Percentiles rank a stretch among this genome's conserved stretches.
These are phyloP conservation scores for Boletus coccyginus DNA, from an alignment of 768 basidiomycete genomes.

Conservation along the genomic window DNA sequence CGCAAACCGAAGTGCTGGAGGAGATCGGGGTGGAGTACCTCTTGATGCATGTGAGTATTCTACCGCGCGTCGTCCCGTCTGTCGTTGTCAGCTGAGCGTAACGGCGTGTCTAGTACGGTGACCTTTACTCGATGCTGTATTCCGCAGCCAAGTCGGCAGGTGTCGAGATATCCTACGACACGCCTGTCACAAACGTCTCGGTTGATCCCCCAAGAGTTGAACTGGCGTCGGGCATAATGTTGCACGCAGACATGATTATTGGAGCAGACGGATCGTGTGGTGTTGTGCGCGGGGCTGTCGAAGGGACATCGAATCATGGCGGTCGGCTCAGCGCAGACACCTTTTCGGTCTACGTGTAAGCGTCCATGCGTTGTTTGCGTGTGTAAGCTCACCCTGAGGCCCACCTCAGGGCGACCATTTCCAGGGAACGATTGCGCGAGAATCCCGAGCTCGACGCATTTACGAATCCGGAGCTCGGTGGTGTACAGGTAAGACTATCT, in stretches of 20 bases:
- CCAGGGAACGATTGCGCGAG: slow-evolving; percentile 37
- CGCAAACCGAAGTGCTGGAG: slow-evolving; percentile 40
- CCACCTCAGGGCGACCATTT: slow-evolving; percentile 36
- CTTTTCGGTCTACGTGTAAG: slow-evolving; percentile 42
- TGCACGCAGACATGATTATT: slow-evolving; percentile 50
- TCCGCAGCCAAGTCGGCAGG: slow-evolving; percentile 46
- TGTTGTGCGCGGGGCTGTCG: slow-evolving; percentile 33
- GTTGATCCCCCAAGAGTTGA: slow-evolving; percentile 31
- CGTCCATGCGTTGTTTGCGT: neutral
- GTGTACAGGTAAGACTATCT: slow-evolving; percentile 9
- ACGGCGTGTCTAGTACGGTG: slow-evolving; percentile 42
- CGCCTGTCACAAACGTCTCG: slow-evolving; percentile 31
- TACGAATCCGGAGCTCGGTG: slow-evolving; percentile 12
- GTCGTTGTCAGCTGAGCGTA: neutral
- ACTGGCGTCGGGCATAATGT: slow-evolving; percentile 39
- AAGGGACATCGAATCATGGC: slow-evolving; percentile 23
- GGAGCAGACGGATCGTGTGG: slow-evolving; percentile 57
- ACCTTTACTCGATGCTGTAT: slow-evolving; percentile 47
- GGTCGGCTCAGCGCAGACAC: slow-evolving; percentile 23
- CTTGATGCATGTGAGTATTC: slow-evolving; percentile 43
- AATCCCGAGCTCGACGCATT: slow-evolving; percentile 38
- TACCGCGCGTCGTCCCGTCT: neutral
- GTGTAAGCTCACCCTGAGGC: slow-evolving; percentile 1
- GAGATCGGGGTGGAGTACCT: slow-evolving; percentile 48
- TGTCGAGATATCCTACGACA: slow-evolving; percentile 43